Evolutionary conservation across 768 basidiomycete genomes (phyloP), one percentile per base, ranked within the genome.

Genomic region (Ramaria rubella): DNA sequence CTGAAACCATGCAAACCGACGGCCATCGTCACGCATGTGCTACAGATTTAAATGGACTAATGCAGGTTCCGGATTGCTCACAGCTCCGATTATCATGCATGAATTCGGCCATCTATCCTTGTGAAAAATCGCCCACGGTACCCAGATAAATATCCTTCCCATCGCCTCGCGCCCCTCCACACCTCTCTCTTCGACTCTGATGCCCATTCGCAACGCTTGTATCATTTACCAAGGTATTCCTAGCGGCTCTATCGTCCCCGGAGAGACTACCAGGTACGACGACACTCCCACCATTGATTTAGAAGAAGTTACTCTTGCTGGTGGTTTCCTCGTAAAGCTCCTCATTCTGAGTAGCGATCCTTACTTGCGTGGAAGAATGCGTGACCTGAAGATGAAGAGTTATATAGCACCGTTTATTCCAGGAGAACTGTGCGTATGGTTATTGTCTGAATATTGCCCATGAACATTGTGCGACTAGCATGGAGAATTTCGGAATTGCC

Each of bases 251-350:
- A 58, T 58, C 3, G 52, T 57, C 24, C 60, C 63, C 8, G 77
- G 77, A n/a, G 70, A 77, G 60, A 79, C 77, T 5, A 73, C 74
- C 2, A 62, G 74, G 0, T 73, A 78, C 58, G 78, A 81, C 56
- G 67, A 57, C 5, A 73, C 68, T 0, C 63, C 73, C 52, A 75
- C 68, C 0, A 82, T 84, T 61, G 81, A 83, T 59, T 61, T 75
- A 23, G 77, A 80, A 15, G 19, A 40, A 17, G 73, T 72, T 1
- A 64, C 73, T 1, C 63, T 81, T 40, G 65, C 77, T 23, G 76
- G 77, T 0, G 77, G 78, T 0, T 62, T 80, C 55, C 62, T 84
- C 7, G 43, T 81, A 60, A 83, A 82, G 65, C 73, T 73, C 0
- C 71, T 83, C 17, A 72, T 70, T 5, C 59, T 81, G 15, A 74